Percentiles rank a stretch among this genome's conserved stretches.
Evolutionary conservation across 768 basidiomycete species (phyloP).

Genomic region (Lentinula lateritia): DNA sequence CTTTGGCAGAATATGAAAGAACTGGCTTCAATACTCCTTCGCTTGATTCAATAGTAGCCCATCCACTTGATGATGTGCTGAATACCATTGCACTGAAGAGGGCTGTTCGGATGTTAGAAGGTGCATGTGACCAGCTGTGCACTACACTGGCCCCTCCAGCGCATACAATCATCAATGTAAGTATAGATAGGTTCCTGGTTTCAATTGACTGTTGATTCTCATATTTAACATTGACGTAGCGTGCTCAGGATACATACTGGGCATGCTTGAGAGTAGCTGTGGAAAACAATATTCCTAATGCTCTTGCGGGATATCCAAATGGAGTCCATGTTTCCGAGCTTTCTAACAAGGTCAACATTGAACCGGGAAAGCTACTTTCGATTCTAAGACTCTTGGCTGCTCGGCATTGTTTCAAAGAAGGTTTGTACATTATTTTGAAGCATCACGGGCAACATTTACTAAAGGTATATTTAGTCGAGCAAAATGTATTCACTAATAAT

Average conservation of each 20-base stretch:
- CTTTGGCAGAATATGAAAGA: conserved; percentile 26
- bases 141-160: conserved; percentile 26
- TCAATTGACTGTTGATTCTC: neutral
- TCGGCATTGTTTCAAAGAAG: neutral
- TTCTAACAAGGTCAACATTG: neutral
- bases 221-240: neutral
- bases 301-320: neutral
- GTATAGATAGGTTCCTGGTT: neutral
- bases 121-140: conserved; percentile 30
- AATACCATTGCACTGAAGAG: conserved; percentile 18
- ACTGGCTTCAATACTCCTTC: conserved; percentile 20
- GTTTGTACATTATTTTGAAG: neutral
- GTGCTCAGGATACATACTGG: neutral
- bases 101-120: conserved; percentile 24
- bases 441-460: too few species aligned
- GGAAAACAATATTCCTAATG: neutral
- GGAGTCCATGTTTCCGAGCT: neutral
- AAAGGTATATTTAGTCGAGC: conserved; percentile 13
- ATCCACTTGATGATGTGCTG: conserved; percentile 21
- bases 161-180: conserved; percentile 26
- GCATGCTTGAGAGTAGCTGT: neutral
- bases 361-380: neutral
- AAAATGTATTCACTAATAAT: neutral
- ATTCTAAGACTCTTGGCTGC: neutral
- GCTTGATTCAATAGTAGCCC: conserved; percentile 18